Percentiles rank a stretch among this genome's conserved stretches.
Conservation (phyloP, 2,329 filamentous ascomycete genomes). For the Colletotrichum aenigma region DNA sequence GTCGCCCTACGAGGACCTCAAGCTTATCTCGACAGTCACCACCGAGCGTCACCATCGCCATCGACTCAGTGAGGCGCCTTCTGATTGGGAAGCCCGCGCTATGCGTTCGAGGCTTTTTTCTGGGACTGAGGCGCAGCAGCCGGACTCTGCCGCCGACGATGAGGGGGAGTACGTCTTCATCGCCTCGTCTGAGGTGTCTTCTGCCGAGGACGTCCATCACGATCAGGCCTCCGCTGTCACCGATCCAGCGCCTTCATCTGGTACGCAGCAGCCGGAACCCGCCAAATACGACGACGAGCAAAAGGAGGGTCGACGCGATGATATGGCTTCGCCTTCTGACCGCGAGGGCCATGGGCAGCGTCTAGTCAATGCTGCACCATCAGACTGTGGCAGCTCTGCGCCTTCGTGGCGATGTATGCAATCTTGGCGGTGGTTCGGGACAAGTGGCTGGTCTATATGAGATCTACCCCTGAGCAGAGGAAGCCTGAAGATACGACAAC, state of each 20-base stretch:
- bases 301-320: not conserved
- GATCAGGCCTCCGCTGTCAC: not conserved
- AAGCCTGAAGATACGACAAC: too few relatives aligned
- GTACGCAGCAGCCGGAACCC: not conserved
- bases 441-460: too few relatives aligned
- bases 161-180: not conserved
- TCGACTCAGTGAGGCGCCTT: not conserved
- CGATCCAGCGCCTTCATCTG: rapidly evolving
- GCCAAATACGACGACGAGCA: not conserved
- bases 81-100: not conserved
- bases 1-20: not conserved
- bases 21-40: not conserved
- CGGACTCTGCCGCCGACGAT: not conserved
- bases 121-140: not conserved
- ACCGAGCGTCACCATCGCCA: not conserved
- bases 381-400: too few relatives aligned
- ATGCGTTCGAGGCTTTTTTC: not conserved
- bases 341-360: not conserved
- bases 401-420: too few relatives aligned
- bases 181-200: rapidly evolving
- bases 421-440: too few relatives aligned
- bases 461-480: too few relatives aligned
- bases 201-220: not conserved
- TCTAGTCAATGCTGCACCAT: not conserved
- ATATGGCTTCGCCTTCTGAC: not conserved